Conservation (phyloP, 345 rosid genomes). For the Trapa incisa region DNA sequence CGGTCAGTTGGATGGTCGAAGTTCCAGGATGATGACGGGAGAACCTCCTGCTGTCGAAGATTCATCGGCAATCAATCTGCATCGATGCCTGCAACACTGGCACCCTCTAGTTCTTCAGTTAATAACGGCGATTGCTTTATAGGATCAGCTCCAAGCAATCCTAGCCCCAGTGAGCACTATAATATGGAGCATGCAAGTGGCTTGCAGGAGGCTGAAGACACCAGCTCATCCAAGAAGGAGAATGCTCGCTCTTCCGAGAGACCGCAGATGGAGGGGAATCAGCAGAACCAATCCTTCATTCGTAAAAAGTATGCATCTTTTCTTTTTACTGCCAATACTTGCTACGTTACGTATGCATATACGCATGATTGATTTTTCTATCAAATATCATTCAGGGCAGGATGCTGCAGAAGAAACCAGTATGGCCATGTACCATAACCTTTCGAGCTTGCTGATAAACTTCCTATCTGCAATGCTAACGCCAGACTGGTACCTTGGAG, state of each 20-base stretch:
- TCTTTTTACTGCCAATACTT: not conserved
- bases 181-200: not conserved
- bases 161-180: not conserved
- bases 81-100: not conserved
- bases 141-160: not conserved
- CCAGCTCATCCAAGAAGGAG: conserved; percentile 7
- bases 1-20: not conserved
- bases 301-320: not conserved
- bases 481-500: conserved; percentile 17
- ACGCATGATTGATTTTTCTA: not conserved
- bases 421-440: not conserved
- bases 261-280: not conserved
- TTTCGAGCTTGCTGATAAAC: conserved; percentile 50
- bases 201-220: conserved; percentile 35
- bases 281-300: not conserved
- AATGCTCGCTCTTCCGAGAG: not conserved
- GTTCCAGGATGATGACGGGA: no score
- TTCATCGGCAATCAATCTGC: not conserved
- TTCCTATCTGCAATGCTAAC: conserved; percentile 48
- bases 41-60: no score
- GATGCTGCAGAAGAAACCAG: not conserved
- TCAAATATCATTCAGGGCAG: not conserved
- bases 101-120: not conserved
- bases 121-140: not conserved
- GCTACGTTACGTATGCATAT: not conserved